Base-by-base conservation (phyloP, 495 filamentous ascomycete genomes). In the Glutinoglossum americanum region DNA sequence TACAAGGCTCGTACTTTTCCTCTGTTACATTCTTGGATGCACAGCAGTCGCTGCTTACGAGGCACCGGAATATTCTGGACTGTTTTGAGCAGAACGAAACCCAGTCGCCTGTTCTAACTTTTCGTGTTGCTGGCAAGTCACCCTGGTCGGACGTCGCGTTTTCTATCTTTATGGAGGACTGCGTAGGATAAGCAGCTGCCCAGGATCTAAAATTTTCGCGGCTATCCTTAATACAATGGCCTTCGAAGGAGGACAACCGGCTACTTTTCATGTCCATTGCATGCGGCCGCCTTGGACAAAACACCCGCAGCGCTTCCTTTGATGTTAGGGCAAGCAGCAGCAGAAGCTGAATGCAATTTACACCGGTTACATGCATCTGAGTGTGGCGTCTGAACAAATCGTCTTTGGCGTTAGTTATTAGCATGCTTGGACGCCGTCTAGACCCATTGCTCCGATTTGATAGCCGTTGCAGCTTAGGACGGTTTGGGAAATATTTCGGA, bases 321-420 rank as follows among this genome's bases (percentile, higher is more conserved):
- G 1, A 45, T n/a, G n/a, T 23, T 45, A n/a, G 41, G n/a, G 28
- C 49, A 17, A 27, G 32, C 26, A 32, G 54, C 25, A 32, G 54
- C 54, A 39, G 30, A 56, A 56, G 54, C 54, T 56, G 54, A 56
- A 56, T 45, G 33, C 33, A 56, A 33, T 56, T 39, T 55, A 45
- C 54, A 21, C 49, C 49, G 49, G 49, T 27, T 53, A 25, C 49
- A 25, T 28, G 49, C 49, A 53, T 27, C 17, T 28, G 19, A 30
- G 11, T n/a, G 28, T 53, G 25, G 28, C 28, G 49, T 53, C 49
- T 13, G 49, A 10, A 13, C 49, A 53, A 53, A 53, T 53, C 49
- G 49, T 19, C 49, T 28, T 30, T 53, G 49, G 25, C 49, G 25
- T 53, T 19, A 51, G 7, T 53, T 28, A 53, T 19, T 27, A 32